Conservation (phyloP, 768 basidiomycete species). For the Termitomyces eurrhizus region DNA sequence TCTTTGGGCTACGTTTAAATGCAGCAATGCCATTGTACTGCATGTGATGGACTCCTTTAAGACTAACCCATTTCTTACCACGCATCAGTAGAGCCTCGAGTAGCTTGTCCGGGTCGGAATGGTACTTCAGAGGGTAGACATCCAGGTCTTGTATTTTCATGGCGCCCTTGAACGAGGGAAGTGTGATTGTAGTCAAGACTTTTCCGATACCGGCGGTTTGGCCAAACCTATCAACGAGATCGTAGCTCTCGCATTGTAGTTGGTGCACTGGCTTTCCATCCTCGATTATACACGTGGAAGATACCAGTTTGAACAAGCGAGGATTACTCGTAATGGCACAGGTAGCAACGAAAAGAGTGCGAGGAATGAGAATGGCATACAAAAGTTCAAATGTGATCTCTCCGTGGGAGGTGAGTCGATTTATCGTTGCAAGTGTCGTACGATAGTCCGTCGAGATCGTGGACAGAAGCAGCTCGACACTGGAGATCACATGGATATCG, state of each 20-base stretch:
- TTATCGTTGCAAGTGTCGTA: conserved; percentile 41
- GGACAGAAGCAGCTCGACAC: conserved; percentile 46
- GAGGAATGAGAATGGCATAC: too few relatives aligned
- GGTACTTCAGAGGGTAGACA: conserved; percentile 51
- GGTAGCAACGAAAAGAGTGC: conserved; percentile 43
- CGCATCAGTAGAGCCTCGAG: conserved; percentile 36
- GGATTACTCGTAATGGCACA: conserved; percentile 53
- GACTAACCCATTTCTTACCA: conserved; percentile 53
- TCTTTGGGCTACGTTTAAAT: conserved; percentile 27
- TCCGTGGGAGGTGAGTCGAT: too few relatives aligned
- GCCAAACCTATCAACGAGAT: conserved; percentile 39
- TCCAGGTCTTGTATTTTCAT: conserved; percentile 46
- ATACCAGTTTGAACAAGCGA: conserved; percentile 43
- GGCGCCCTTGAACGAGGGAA: conserved; percentile 45
- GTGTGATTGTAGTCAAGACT: conserved; percentile 35
- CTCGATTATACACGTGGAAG: conserved; percentile 31
- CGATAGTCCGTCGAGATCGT: conserved; percentile 49
- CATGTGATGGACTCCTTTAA: conserved; percentile 55
- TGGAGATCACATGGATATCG: conserved; percentile 39
- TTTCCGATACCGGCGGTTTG: conserved; percentile 36
- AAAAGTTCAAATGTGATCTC: too few relatives aligned
- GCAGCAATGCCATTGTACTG: conserved; percentile 53
- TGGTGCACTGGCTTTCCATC: conserved; percentile 38
- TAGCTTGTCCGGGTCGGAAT: conserved; percentile 39
- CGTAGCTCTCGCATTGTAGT: conserved; percentile 47